A percentile compares a stretch with the other conserved stretches of the same genome.
These are phyloP conservation scores for Ichthyophthirius multifiliis DNA, from an alignment of 169 alveolate species.

Conservation along the genomic window DNA sequence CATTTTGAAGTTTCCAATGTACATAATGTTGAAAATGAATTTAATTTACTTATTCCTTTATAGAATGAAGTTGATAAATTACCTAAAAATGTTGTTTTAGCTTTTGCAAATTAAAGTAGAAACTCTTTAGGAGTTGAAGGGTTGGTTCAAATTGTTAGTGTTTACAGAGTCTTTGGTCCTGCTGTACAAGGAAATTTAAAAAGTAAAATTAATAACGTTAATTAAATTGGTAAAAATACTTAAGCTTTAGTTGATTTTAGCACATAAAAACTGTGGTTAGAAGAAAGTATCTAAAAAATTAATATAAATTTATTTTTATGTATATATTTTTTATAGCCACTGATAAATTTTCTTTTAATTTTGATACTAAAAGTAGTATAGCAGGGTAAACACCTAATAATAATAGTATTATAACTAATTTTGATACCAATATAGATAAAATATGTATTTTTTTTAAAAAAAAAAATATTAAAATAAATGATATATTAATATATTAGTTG, in stretches of 20 bases:
- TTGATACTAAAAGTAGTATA: not conserved
- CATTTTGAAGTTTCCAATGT: not conserved
- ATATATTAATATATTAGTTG: too few relatives aligned
- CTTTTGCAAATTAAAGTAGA: not conserved
- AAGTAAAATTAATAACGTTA: not conserved
- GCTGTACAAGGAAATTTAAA: not conserved
- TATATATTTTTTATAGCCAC: not conserved
- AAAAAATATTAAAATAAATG: too few relatives aligned
- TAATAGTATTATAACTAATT: too few relatives aligned
- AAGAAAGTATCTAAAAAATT: not conserved
- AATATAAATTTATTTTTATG: not conserved
- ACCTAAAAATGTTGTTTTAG: not conserved
- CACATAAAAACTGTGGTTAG: not conserved
- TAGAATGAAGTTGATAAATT: not conserved
- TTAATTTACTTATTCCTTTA: not conserved
- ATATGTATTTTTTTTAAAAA: too few relatives aligned
- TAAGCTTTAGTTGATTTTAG: not conserved
- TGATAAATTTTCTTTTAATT: not conserved
- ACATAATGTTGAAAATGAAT: not conserved
- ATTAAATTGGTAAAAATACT: not conserved
- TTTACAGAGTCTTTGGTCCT: not conserved
- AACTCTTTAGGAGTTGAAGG: not conserved
- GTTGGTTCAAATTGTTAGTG: not conserved
- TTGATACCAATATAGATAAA: too few relatives aligned
- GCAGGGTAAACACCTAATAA: not conserved